A percentile compares a stretch with the other conserved stretches of the same genome.
Evolutionary conservation across 1,284 basidiomycete genomes (phyloP).

Genomic region (Coriolopsis trogii): DNA sequence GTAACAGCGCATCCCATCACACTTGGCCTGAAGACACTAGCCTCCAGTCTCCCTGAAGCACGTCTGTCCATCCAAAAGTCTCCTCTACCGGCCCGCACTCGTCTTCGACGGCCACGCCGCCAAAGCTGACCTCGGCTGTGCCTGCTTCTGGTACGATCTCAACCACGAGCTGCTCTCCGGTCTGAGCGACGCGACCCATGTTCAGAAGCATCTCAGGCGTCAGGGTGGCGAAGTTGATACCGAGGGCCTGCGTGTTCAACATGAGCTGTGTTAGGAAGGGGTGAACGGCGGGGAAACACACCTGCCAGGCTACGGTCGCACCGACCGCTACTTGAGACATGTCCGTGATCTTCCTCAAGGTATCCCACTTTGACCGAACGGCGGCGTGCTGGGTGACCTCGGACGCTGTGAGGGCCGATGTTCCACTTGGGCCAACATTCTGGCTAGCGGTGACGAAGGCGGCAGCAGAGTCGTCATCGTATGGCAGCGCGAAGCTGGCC

Average conservation of each 20-base stretch:
- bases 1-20: too few relatives aligned
- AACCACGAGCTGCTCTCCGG: slow-evolving; percentile 32
- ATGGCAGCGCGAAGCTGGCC: slow-evolving; percentile 24
- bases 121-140: slow-evolving; percentile 27
- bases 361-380: slow-evolving; percentile 46
- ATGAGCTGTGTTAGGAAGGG: not conserved
- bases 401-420: not conserved
- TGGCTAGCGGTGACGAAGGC: not conserved
- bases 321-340: slow-evolving; percentile 39
- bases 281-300: slow-evolving; percentile 26
- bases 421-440: not conserved
- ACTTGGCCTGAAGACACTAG: slow-evolving; percentile 8
- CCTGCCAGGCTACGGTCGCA: slow-evolving; percentile 55
- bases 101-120: slow-evolving; percentile 20
- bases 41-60: slow-evolving; percentile 34
- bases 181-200: slow-evolving; percentile 40
- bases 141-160: slow-evolving; percentile 27
- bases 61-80: slow-evolving; percentile 29
- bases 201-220: slow-evolving; percentile 54
- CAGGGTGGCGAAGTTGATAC: slow-evolving; percentile 53
- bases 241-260: slow-evolving; percentile 46
- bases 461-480: slow-evolving; percentile 23
- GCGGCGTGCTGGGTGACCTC: slow-evolving; percentile 40
- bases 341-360: slow-evolving; percentile 34
- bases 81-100: slow-evolving; percentile 26